Conservation (phyloP, 169 alveolate genomes). For the Babesia caballi region DNA sequence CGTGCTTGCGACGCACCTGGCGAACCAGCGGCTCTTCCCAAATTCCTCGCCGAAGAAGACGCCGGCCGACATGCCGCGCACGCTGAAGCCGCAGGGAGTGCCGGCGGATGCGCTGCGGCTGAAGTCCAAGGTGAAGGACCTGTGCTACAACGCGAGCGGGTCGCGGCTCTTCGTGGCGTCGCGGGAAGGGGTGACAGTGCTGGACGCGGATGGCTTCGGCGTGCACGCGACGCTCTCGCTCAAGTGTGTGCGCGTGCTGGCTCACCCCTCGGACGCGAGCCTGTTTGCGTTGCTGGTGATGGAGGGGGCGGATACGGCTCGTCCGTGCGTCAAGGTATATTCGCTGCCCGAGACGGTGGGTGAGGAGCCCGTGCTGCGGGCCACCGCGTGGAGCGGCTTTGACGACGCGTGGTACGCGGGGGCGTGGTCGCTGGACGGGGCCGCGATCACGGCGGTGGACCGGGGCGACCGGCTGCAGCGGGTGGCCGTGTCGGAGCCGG, state of each 20-base stretch:
- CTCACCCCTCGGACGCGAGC: conserved; percentile 53
- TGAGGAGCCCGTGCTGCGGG: neutral
- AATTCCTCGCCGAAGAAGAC: conserved; percentile 15
- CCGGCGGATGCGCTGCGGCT: conserved; percentile 39
- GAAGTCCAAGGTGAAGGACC: conserved; percentile 42
- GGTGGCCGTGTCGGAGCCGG: conserved; percentile 4
- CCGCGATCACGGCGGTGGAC: conserved; percentile 53
- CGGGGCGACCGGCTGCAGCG: conserved; percentile 54
- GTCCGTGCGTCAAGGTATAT: conserved; percentile 42
- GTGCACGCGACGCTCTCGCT: conserved; percentile 14
- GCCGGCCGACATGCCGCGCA: conserved; percentile 13
- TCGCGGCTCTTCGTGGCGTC: conserved; percentile 44
- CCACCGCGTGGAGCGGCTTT: conserved; percentile 36
- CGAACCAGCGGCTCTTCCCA: conserved; percentile 10
- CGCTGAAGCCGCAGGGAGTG: neutral
- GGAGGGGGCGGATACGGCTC: conserved; percentile 29
- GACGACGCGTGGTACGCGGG: conserved; percentile 61
- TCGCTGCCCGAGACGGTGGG: neutral
- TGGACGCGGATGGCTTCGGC: conserved; percentile 22
- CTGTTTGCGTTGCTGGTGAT: conserved; percentile 41
- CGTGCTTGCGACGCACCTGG: conserved; percentile 27
- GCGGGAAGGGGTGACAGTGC: conserved; percentile 35
- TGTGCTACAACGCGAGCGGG: conserved; percentile 53
- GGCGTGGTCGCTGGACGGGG: conserved; percentile 61
- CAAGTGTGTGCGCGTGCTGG: conserved; percentile 28